A percentile compares a stretch with the other conserved stretches of the same genome.
Evolutionary conservation across 2,329 filamentous ascomycete species (phyloP).

Genomic region (Pleurostoma richardsiae): DNA sequence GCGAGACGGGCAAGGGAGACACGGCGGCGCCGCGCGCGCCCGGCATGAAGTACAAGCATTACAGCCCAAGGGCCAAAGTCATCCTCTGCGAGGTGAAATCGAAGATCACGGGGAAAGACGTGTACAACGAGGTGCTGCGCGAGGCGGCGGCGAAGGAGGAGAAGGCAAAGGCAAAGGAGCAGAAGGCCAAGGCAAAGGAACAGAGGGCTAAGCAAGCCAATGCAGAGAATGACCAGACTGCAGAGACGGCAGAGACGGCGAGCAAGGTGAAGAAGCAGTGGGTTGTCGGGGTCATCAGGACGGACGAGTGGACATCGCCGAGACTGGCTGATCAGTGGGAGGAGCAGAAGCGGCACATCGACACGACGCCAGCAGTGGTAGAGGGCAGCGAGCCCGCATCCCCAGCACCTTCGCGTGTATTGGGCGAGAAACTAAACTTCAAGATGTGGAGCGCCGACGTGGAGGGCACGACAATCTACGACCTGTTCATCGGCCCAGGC

Average conservation of each 20-base stretch:
- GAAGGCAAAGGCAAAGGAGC: conserved; percentile 9
- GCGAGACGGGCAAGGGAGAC: conserved; percentile 46
- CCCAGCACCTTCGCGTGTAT: conserved; percentile 5
- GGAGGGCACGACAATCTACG: conserved; percentile 45
- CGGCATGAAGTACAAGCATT: conserved; percentile 99
- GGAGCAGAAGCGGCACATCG: conserved; percentile 14
- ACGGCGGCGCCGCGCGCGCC: conserved; percentile 69
- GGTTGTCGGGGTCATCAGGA: conserved; percentile 49
- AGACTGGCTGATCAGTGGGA: conserved; percentile 29
- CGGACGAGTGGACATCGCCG: conserved; percentile 43
- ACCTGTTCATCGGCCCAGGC: conserved; percentile 68
- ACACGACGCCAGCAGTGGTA: conserved; percentile 11
- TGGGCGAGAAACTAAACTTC: conserved; percentile 24
- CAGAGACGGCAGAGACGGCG: too few relatives aligned
- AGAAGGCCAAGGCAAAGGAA: background rate
- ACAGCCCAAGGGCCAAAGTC: conserved; percentile 84
- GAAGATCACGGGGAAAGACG: conserved; percentile 25
- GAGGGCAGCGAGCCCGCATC: conserved; percentile 11
- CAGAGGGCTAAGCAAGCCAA: conserved; percentile 7
- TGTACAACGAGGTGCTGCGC: conserved; percentile 27
- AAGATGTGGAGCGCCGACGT: conserved; percentile 27
- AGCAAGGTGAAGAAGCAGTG: conserved; percentile 11
- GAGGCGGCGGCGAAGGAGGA: conserved; percentile 10
- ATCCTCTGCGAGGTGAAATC: conserved; percentile 67
- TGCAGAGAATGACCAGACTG: background rate